Conservation (phyloP, 139 green algal species). For the Chlamydomonas asymmetrica region DNA sequence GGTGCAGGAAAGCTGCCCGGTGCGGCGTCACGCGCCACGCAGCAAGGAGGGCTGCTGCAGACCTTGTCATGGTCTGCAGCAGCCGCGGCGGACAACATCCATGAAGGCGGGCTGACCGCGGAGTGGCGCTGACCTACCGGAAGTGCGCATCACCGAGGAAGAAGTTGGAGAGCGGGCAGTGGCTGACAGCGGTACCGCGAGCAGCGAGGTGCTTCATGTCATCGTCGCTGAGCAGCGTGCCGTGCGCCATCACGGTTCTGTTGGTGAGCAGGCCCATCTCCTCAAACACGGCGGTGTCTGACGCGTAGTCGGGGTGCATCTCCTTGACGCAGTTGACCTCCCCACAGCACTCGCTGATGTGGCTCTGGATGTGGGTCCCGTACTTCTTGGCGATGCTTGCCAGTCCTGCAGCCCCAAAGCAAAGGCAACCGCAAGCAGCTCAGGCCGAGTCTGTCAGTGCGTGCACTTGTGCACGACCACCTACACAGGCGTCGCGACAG, state of each 20-base stretch:
- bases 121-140: conserved; percentile 23
- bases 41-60: too few relatives aligned
- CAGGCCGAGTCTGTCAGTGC: too few relatives aligned
- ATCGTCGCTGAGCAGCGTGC: conserved; percentile 51
- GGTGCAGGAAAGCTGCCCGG: too few relatives aligned
- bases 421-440: not conserved
- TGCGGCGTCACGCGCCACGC: too few relatives aligned
- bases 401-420: conserved; percentile 26
- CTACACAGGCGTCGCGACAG: too few relatives aligned
- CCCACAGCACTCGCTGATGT: conserved; percentile 60
- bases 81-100: too few relatives aligned
- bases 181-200: conserved; percentile 45
- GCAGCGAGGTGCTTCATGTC: conserved; percentile 56
- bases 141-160: conserved; percentile 62
- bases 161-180: conserved; percentile 77
- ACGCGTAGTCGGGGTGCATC: conserved; percentile 52
- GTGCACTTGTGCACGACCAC: too few relatives aligned
- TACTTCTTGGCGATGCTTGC: conserved; percentile 42
- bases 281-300: conserved; percentile 57
- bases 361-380: conserved; percentile 46
- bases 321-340: conserved; percentile 56
- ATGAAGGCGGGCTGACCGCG: too few relatives aligned
- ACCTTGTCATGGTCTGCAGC: too few relatives aligned
- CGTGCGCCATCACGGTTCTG: conserved; percentile 60
- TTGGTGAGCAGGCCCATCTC: conserved; percentile 56